Evolutionary conservation across 2,329 filamentous ascomycete genomes (phyloP), one percentile per base, ranked within the genome.

Genomic region (Fusarium kyushuense): DNA sequence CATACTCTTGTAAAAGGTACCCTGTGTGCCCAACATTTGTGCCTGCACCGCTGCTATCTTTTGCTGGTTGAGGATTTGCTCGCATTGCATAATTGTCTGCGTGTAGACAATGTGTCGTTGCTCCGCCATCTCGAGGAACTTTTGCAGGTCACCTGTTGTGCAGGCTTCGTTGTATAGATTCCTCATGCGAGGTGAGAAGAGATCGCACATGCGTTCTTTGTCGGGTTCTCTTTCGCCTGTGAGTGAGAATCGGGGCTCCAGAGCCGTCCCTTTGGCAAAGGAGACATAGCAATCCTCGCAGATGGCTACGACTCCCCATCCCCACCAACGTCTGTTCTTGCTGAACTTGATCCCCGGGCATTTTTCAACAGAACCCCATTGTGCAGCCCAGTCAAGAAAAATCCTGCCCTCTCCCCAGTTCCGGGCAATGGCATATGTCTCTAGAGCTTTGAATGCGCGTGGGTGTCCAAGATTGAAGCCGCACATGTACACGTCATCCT

Each of bases 121-220:
- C 16, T 61, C 68, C 2, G 76, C 73, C 5, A 65, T 61, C 3
- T 57, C 47, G 1, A 80, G 61, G 30, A 82, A 65, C 2, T 58
- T 49, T 6, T 75, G 63, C 1, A 74, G 68, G 33, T 74, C 66
- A 1, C 51, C 64, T 6, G 69, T 54, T 8, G 42, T 38, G 45
- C 78, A 78, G 4, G 78, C 77, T 25, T 76, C 67, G 2, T 54
- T 58, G 63, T 79, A 80, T 0, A 79, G 48, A 1, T 60, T 47
- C 9, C 79, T 76, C 75, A 81, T 80, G 13, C 78, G 78, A 25
- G 74, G 70, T 7, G 77, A 79, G 58, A 78, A 81, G 42, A 80
- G 63, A 45, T 80, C 78, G 63, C 79, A 81, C 71, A 80, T 77
- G 4, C 67, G 62, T 35, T 58, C 32, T 0, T 53, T 59, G 58